These are phyloP conservation scores for Blepharisma japonicum DNA, from an alignment of 73 alveolate species.

Conservation along the genomic window DNA sequence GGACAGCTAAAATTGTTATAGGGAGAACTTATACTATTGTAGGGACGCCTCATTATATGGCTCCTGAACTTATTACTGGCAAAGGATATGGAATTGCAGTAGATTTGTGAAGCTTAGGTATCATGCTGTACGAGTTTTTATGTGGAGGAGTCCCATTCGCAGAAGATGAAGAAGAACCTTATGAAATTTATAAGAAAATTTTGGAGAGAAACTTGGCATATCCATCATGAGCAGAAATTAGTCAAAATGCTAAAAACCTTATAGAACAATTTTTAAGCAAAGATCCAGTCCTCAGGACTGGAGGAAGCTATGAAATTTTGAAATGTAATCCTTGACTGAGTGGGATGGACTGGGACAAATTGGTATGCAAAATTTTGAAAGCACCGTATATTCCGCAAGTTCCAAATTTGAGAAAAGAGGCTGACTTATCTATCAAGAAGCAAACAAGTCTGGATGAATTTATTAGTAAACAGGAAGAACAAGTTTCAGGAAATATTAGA, in stretches of 20 bases:
- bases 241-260: neutral
- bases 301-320: slow-evolving; percentile 8
- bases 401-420: neutral
- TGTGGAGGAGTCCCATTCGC: slow-evolving; percentile 46
- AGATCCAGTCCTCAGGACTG: slow-evolving; percentile 2
- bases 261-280: neutral
- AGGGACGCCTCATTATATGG: slow-evolving; percentile 67
- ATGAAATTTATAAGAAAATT: slow-evolving; percentile 22
- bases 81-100: slow-evolving; percentile 52
- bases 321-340: neutral
- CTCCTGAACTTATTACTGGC: slow-evolving; percentile 60
- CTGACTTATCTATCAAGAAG: neutral
- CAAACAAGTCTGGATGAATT: neutral
- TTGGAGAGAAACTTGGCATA: neutral
- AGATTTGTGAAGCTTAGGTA: slow-evolving; percentile 56
- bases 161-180: slow-evolving; percentile 30
- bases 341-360: slow-evolving; percentile 17
- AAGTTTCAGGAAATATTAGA: too few species aligned
- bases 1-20: slow-evolving; percentile 58
- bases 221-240: neutral
- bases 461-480: too few species aligned
- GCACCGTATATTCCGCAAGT: slow-evolving; percentile 18
- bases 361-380: neutral
- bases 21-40: slow-evolving; percentile 49
- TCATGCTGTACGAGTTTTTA: slow-evolving; percentile 46